Evolutionary conservation across 371 early-diverging fungal genomes (phyloP).

Genomic region (Rhizomucor pusillus): DNA sequence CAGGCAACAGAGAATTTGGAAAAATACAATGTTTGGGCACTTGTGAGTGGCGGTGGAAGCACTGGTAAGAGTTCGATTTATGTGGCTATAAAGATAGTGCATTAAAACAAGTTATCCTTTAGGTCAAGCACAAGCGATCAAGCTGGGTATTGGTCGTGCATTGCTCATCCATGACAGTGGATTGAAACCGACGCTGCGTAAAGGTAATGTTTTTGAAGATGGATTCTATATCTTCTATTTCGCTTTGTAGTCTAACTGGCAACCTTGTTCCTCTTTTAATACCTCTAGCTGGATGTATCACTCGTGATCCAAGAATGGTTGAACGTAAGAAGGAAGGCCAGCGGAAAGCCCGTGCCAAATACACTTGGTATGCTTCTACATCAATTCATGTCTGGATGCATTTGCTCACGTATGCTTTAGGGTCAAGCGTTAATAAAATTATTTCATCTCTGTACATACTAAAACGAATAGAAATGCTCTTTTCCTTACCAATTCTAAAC

Average conservation of each 20-base stretch:
- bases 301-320: slow-evolving; percentile 83
- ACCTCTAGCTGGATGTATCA: slow-evolving; percentile 67
- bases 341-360: slow-evolving; percentile 91
- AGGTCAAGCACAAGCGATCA: slow-evolving; percentile 89
- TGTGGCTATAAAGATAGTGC: too few species aligned
- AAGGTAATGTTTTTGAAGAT: slow-evolving; percentile 52
- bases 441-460: slow-evolving; percentile 1
- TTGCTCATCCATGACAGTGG: slow-evolving; percentile 69
- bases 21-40: slow-evolving; percentile 85
- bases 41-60: slow-evolving; percentile 85
- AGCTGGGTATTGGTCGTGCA: slow-evolving; percentile 81
- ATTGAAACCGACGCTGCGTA: slow-evolving; percentile 57
- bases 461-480: too few species aligned
- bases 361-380: slow-evolving; percentile 69
- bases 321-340: slow-evolving; percentile 98
- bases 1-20: slow-evolving; percentile 61
- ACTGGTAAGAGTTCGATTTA: slow-evolving; percentile 50
- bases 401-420: slow-evolving; percentile 1
- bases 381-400: background rate
- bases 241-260: too few species aligned
- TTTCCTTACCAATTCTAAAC: too few species aligned
- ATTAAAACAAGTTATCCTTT: background rate
- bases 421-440: slow-evolving; percentile 27
- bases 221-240: background rate
- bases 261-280: background rate